phyloP scores from a whole-genome alignment of 345 rosid species.

The Luvunga scandens region DNA sequence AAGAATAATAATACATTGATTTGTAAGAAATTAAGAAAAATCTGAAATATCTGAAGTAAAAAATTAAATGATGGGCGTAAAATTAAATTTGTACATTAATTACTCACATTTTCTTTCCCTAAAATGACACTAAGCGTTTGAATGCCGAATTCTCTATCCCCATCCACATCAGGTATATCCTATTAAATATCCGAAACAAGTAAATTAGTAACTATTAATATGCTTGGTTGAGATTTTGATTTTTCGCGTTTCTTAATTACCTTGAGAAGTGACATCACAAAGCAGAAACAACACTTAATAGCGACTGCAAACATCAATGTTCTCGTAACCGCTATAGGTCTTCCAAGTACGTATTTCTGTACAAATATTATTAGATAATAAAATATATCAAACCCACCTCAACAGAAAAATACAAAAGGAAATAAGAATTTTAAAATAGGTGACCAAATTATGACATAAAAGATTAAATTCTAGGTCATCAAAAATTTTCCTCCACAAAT shows the following conservation, averaged over 20 bases:
- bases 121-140: slow-evolving; percentile 20
- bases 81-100: not conserved
- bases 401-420: not conserved
- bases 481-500: too few species aligned
- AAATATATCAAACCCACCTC: not conserved
- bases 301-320: slow-evolving; percentile 30
- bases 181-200: not conserved
- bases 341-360: slow-evolving; percentile 39
- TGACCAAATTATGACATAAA: too few species aligned
- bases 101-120: slow-evolving; percentile 29
- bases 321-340: slow-evolving; percentile 19
- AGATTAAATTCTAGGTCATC: too few species aligned
- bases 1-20: not conserved
- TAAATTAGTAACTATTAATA: too few species aligned
- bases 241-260: slow-evolving; percentile 10
- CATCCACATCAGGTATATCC: slow-evolving; percentile 43
- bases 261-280: slow-evolving; percentile 33
- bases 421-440: too few species aligned
- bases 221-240: too few species aligned
- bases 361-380: not conserved
- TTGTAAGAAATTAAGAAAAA: too few species aligned
- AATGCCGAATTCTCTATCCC: slow-evolving; percentile 31
- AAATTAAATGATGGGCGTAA: too few species aligned
- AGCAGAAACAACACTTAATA: slow-evolving; percentile 34
- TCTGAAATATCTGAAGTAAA: too few species aligned